Base-by-base conservation (phyloP, 805 yeast species). In the Candida ovalis region DNA sequence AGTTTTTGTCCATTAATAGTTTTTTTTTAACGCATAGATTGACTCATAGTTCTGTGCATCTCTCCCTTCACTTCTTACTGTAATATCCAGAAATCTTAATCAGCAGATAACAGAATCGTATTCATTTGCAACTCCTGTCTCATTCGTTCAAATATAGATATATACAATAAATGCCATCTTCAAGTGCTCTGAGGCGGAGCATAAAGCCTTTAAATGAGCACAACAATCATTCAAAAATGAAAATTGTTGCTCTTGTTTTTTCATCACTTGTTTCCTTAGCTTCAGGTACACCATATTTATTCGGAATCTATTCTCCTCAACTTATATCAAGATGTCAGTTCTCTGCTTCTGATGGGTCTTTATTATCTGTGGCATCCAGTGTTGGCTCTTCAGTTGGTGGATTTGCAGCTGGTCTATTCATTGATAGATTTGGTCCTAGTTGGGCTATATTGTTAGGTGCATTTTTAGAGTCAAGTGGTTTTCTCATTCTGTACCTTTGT, bases 271-370 rank as follows among this genome's bases (percentile, higher is more conserved):
- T 82, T 8, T 76, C 87, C 0, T 57, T 85, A 42, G 89, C 85
- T 0, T 76, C 88, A 3, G 92, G 94, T 2, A 85, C 90, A 2
- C 86, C 88, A 0, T 86, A 86, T 57, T 68, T 84, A 13, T 86
- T 81, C 61, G 87, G 91, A 0, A 78, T 81, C n/a, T 86, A 80
- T 60, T 82, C 89, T 1, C 91, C 92, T 1, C 90, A 86, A 60
- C 67, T 86, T 52, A 74, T 84, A 24, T 67, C 71, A 23, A 68
- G 74, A 54, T 78, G 85, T 22, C 75, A 80, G 0, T 70, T 86
- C 24, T 75, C 84, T 0, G 76, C 85, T 0, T 69, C 80, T 0
- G 80, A 79, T 52, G 78, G 89, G 7, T 86, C 90, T 2, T 74
- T 78, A 13, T 70, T 86, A 4, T 80, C 92, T 0, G 67, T 86